These are phyloP conservation scores for Diaporthe ilicicola DNA, from an alignment of 2,329 filamentous ascomycete species.

Conservation along the genomic window DNA sequence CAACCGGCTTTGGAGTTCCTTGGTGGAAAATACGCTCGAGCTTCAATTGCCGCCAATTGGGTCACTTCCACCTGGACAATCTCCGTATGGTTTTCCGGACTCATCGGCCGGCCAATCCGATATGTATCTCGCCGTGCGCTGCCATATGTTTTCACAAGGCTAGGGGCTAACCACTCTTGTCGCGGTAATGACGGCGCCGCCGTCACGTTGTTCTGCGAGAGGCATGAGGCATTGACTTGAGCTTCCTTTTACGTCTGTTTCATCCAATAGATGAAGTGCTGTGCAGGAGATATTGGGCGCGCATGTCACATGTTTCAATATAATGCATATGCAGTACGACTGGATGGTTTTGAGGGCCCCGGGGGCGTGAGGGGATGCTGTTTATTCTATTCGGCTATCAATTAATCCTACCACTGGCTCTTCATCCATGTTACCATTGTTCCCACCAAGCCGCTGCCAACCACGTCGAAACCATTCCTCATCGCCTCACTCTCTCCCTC, in stretches of 20 bases:
- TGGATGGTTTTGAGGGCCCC: too few species aligned
- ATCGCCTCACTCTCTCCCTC: constrained; percentile 44
- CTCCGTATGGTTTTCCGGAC: not conserved
- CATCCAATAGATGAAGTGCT: not conserved
- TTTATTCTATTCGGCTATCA: not conserved
- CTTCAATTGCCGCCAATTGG: constrained; percentile 18
- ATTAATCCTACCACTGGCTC: not conserved
- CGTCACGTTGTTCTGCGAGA: not conserved
- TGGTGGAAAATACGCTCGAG: constrained; percentile 8
- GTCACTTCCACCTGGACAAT: not conserved
- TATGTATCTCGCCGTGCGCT: not conserved
- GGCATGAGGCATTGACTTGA: not conserved
- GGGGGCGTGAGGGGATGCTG: not conserved
- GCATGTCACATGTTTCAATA: not conserved
- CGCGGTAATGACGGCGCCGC: constrained; percentile 5
- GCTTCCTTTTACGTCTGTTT: constrained; percentile 1
- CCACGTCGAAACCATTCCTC: constrained; percentile 45
- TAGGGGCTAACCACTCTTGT: constrained; percentile 11
- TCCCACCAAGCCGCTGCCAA: constrained; percentile 47
- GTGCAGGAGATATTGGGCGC: not conserved
- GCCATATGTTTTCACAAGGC: not conserved
- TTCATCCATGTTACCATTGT: constrained; percentile 48
- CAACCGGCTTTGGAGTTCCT: constrained; percentile 11
- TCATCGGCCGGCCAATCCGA: not conserved
- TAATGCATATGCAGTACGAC: not conserved